Conservation (phyloP, 1,284 basidiomycete species). For the Coniophora puteana region DNA sequence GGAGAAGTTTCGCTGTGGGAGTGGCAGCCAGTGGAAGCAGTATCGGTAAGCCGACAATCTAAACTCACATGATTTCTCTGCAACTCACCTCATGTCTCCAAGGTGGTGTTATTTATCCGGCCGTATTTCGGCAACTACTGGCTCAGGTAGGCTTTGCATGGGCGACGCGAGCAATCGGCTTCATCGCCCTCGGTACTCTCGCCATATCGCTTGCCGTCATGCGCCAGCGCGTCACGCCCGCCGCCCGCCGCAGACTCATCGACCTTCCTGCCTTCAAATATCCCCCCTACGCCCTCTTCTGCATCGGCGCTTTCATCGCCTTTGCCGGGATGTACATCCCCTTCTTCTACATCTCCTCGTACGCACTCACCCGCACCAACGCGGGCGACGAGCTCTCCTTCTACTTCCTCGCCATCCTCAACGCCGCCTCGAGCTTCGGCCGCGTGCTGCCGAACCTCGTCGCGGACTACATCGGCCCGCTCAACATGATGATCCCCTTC, state of each 20-base stretch:
- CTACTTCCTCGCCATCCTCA: slow-evolving; percentile 58
- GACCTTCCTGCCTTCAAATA: no score
- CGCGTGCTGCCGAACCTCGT: slow-evolving; percentile 57
- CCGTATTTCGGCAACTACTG: slow-evolving; percentile 60
- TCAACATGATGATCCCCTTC: slow-evolving; percentile 58
- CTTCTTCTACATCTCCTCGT: slow-evolving; percentile 60
- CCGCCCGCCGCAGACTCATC: no score
- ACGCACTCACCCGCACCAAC: slow-evolving; percentile 38
- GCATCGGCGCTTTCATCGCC: slow-evolving; percentile 44
- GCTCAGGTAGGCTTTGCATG: slow-evolving; percentile 54
- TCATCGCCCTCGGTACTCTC: slow-evolving; percentile 36
- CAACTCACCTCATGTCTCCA: slow-evolving; percentile 15
- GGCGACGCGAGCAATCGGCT: slow-evolving; percentile 50
- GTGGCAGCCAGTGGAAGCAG: slow-evolving; percentile 52
- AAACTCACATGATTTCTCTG: slow-evolving; percentile 11
- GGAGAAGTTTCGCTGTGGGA: slow-evolving; percentile 57
- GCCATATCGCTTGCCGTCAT: slow-evolving; percentile 38
- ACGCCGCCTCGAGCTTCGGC: slow-evolving; percentile 59
- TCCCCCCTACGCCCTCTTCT: slow-evolving; percentile 39
- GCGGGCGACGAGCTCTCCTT: slow-evolving; percentile 38
- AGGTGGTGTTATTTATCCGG: slow-evolving; percentile 67
- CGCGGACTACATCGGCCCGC: slow-evolving; percentile 58
- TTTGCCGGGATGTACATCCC: slow-evolving; percentile 58
- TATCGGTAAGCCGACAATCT: slow-evolving; percentile 39
- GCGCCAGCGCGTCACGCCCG: slow-evolving; percentile 23